phyloP scores from a whole-genome alignment of 108 stramenopile species.

The Asterionellopsis glacialis region DNA sequence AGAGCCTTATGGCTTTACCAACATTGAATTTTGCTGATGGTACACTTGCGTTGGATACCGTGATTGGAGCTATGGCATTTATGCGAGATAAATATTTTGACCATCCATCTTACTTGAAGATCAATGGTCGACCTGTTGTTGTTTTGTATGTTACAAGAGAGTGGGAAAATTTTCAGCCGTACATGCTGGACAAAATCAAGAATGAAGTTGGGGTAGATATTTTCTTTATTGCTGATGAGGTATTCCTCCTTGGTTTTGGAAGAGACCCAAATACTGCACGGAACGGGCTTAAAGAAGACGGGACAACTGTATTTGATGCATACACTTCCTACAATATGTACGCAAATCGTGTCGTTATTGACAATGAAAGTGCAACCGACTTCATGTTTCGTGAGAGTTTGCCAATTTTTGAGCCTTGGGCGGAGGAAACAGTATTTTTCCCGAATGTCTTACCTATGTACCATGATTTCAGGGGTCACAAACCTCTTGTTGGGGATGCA shows the following conservation, averaged over 20 bases:
- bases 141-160: conserved; percentile 6
- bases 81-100: conserved; percentile 1
- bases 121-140: conserved; percentile 13
- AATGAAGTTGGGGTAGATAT: conserved; percentile 12
- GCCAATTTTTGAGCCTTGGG: conserved; percentile 22
- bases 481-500: conserved; percentile 10
- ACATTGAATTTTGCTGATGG: conserved; percentile 5
- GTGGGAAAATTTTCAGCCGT: neutral
- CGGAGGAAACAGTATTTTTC: conserved; percentile 24
- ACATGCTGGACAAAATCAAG: conserved; percentile 12
- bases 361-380: conserved; percentile 17
- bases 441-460: conserved; percentile 23
- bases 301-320: conserved; percentile 21
- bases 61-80: neutral
- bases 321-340: conserved; percentile 34
- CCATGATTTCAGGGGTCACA: conserved; percentile 23
- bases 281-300: conserved; percentile 10
- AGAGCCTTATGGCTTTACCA: conserved; percentile 4
- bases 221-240: conserved; percentile 27
- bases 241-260: conserved; percentile 5
- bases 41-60: neutral
- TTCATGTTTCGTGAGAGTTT: conserved; percentile 21
- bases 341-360: neutral
- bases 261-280: conserved; percentile 6
- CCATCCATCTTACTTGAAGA: neutral